Evolutionary conservation across 2,329 filamentous ascomycete genomes (phyloP).

Genomic region (Xylaria polymorpha): DNA sequence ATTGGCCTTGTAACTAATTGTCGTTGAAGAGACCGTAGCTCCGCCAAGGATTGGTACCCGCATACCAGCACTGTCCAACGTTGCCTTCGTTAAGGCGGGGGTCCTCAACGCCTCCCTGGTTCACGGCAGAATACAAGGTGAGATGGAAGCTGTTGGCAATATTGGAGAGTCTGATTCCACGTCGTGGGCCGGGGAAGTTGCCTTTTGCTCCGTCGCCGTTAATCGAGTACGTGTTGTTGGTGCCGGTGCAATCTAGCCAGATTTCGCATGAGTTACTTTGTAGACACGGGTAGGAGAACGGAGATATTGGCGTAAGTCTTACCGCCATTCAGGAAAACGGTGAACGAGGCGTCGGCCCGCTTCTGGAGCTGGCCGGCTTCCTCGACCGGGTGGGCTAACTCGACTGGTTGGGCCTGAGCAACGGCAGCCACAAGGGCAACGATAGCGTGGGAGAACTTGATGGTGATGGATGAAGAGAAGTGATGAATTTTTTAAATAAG

Average conservation of each 20-base stretch:
- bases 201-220: constrained; percentile 12
- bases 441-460: constrained; percentile 7
- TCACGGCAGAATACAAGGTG: constrained; percentile 3
- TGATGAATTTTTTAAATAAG: background rate
- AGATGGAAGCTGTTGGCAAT: background rate
- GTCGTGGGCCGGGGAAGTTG: constrained; percentile 1
- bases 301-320: background rate
- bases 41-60: background rate
- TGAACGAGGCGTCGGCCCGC: background rate
- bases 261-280: background rate
- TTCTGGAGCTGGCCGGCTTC: background rate
- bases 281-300: background rate
- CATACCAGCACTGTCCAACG: background rate
- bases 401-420: constrained; percentile 1
- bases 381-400: background rate
- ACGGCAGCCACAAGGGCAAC: constrained; percentile 2
- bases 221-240: background rate
- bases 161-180: background rate
- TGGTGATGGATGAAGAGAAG: background rate
- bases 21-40: constrained; percentile 7
- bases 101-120: background rate
- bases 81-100: constrained; percentile 6
- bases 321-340: background rate
- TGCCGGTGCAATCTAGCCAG: background rate
- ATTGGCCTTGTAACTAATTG: background rate